These are phyloP conservation scores for Globisporangium splendens DNA, from an alignment of 352 stramenopile species.

Conservation along the genomic window DNA sequence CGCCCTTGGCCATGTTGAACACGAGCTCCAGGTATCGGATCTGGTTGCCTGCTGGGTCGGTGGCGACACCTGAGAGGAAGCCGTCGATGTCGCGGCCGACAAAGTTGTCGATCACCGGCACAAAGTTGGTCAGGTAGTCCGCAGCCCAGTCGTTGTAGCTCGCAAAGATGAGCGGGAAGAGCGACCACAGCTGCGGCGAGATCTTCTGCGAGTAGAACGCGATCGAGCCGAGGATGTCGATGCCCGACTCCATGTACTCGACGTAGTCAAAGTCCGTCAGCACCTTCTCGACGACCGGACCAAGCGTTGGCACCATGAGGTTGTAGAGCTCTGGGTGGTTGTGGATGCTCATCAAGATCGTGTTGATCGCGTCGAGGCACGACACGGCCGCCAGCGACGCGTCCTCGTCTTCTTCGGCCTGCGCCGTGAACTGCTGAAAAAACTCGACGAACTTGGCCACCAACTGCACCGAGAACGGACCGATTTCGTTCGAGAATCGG, in stretches of 20 bases:
- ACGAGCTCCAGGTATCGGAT: conserved; percentile 78
- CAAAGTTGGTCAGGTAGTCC: conserved; percentile 96
- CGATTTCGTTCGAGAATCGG: conserved; percentile 96
- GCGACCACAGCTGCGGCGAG: conserved; percentile 90
- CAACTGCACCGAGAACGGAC: conserved; percentile 89
- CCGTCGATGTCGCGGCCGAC: conserved; percentile 81
- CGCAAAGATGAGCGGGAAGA: conserved; percentile 96
- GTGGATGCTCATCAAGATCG: conserved; percentile 82
- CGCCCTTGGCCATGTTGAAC: conserved; percentile 72
- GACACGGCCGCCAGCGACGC: conserved; percentile 94
- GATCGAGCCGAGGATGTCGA: conserved; percentile 95
- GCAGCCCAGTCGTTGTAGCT: conserved; percentile 95
- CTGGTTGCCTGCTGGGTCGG: conserved; percentile 34
- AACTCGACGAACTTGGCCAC: conserved; percentile 93
- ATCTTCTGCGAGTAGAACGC: conserved; percentile 95
- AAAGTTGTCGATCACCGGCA: conserved; percentile 95
- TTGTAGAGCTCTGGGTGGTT: conserved; percentile 77
- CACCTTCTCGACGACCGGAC: conserved; percentile 94
- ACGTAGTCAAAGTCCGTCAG: conserved; percentile 95
- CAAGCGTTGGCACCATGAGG: conserved; percentile 93
- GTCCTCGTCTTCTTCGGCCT: conserved; percentile 93
- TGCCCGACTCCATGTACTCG: conserved; percentile 96
- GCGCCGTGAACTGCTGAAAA: conserved; percentile 93
- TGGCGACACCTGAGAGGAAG: conserved; percentile 53
- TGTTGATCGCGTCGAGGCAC: conserved; percentile 85